Evolutionary conservation across 140 eudicot species (phyloP).

Genomic region (Erigeron philadelphicus): DNA sequence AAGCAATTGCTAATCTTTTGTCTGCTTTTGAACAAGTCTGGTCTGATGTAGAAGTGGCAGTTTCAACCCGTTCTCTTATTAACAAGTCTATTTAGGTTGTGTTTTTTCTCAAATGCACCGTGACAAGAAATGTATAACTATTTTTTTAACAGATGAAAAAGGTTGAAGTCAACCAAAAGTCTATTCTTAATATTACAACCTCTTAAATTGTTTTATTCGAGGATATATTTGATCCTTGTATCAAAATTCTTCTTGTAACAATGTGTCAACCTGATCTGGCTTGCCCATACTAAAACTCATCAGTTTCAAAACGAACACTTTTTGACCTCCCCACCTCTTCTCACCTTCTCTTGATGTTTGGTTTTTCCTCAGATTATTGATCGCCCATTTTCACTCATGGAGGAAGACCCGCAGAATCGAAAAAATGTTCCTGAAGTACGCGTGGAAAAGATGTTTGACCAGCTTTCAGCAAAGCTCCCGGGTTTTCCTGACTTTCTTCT

Average conservation of each 20-base stretch:
- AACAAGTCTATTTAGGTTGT: not conserved
- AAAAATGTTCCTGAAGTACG: conserved; percentile 56
- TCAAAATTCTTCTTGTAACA: not conserved
- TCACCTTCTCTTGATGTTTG: not conserved
- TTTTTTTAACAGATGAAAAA: not conserved
- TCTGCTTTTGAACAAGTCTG: conserved; percentile 16
- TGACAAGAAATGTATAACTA: too few relatives aligned
- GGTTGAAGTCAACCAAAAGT: not conserved
- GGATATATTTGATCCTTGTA: not conserved
- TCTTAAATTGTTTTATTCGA: not conserved
- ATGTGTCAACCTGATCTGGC: not conserved
- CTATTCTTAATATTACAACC: not conserved
- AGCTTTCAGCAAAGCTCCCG: conserved; percentile 56
- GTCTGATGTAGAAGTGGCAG: not conserved
- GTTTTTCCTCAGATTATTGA: conserved; percentile 52
- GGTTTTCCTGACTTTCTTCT: conserved; percentile 76
- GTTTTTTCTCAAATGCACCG: not conserved
- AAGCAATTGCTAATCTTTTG: conserved; percentile 11
- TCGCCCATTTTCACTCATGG: conserved; percentile 74
- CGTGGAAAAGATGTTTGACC: conserved; percentile 85
- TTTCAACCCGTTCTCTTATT: not conserved
- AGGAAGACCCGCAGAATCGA: conserved; percentile 64
- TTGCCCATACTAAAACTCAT: not conserved
- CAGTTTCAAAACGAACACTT: not conserved
- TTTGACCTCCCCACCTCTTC: not conserved